Percentiles rank a stretch among this genome's conserved stretches.
These are phyloP conservation scores for Trypanosoma congolense DNA, from an alignment of 208 protist genomes.

Conservation along the genomic window DNA sequence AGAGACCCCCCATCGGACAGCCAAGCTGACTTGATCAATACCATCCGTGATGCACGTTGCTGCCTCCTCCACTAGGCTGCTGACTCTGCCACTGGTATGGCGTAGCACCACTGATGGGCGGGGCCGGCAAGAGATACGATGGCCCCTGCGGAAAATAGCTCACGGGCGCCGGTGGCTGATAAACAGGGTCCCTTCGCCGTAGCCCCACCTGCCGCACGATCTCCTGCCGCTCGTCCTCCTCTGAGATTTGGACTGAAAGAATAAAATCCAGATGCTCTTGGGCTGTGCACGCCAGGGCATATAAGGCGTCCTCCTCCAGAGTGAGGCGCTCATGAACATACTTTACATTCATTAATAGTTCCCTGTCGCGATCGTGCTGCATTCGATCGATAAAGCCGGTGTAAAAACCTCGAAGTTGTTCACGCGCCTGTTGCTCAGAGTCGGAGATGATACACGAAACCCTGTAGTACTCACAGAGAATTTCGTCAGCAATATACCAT, in stretches of 20 bases:
- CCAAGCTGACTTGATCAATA: no score
- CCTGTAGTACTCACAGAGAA: conserved; percentile 26
- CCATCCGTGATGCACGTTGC: no score
- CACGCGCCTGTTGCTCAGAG: conserved; percentile 30
- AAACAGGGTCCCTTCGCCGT: no score
- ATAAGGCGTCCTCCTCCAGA: conserved; percentile 25
- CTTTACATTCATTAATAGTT: conserved; percentile 37
- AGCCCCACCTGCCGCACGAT: conserved; percentile 9
- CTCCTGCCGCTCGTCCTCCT: conserved; percentile 31
- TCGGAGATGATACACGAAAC: conserved; percentile 8
- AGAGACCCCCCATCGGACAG: no score
- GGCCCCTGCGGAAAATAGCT: no score
- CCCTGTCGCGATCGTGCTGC: conserved; percentile 20
- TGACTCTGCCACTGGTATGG: no score
- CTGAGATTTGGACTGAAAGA: conserved; percentile 31
- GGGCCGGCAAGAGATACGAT: no score
- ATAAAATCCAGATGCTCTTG: conserved; percentile 45
- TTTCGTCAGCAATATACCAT: conserved; percentile 15
- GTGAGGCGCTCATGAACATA: conserved; percentile 45
- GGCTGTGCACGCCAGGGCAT: conserved; percentile 29
- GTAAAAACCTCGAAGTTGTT: conserved; percentile 23
- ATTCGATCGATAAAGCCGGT: conserved; percentile 24
- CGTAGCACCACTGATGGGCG: no score
- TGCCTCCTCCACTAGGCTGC: no score
- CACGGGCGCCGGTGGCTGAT: no score